These are phyloP conservation scores for Sungouiella blattae DNA, from an alignment of 805 yeast genomes.

Conservation along the genomic window DNA sequence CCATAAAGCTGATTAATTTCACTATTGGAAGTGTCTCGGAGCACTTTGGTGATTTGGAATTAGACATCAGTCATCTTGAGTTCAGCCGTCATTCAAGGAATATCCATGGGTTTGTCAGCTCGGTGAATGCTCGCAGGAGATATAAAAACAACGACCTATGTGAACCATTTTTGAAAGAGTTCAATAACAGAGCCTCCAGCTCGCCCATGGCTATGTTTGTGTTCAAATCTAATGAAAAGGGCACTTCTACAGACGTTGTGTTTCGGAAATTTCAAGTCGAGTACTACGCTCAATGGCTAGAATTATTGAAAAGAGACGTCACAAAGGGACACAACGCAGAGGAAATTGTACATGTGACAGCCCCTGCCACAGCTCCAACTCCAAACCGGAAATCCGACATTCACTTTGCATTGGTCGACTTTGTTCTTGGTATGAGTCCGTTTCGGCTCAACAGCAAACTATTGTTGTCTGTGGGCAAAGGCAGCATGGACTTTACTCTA, in stretches of 20 bases:
- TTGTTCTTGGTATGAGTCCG: slow-evolving; percentile 63
- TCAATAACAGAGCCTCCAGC: slow-evolving; percentile 11
- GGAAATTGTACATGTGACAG: slow-evolving; percentile 4
- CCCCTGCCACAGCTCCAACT: slow-evolving; percentile 1
- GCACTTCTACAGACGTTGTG: slow-evolving; percentile 37
- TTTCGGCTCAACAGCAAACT: slow-evolving; percentile 55
- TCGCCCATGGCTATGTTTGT: slow-evolving; percentile 24
- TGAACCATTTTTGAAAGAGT: slow-evolving; percentile 21
- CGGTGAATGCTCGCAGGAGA: slow-evolving; percentile 12
- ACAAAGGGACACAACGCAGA: slow-evolving; percentile 10
- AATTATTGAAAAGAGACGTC: slow-evolving; percentile 31
- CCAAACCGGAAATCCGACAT: slow-evolving; percentile 18
- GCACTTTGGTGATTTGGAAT: slow-evolving; percentile 24
- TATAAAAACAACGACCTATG: slow-evolving; percentile 2
- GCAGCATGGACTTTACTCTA: slow-evolving; percentile 47
- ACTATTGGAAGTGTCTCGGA: slow-evolving; percentile 15
- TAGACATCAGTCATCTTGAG: slow-evolving; percentile 13
- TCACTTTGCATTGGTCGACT: slow-evolving; percentile 43
- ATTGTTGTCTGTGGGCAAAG: slow-evolving; percentile 48
- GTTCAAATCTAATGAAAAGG: slow-evolving; percentile 21
- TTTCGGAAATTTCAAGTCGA: slow-evolving; percentile 48
- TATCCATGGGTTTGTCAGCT: slow-evolving; percentile 20
- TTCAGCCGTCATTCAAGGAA: slow-evolving; percentile 17
- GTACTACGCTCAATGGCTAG: slow-evolving; percentile 60
- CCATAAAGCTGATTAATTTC: slow-evolving; percentile 18